Evolutionary conservation across 108 stramenopile genomes (phyloP).

Genomic region (Thalassiosira profunda): DNA sequence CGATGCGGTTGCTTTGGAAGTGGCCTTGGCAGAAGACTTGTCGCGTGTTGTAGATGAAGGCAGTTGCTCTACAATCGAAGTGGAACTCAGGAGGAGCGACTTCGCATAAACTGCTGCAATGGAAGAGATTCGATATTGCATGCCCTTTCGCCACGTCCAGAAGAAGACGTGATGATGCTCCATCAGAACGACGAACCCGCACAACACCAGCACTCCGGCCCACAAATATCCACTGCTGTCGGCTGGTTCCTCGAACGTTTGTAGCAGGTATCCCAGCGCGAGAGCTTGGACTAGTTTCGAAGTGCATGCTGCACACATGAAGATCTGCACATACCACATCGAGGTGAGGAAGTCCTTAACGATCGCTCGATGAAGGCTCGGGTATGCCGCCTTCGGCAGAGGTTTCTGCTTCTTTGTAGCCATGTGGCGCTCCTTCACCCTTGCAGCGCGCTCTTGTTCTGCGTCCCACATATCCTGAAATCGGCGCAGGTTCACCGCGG

Average conservation of each 20-base stretch:
- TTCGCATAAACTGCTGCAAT: constrained; percentile 86
- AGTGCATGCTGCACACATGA: constrained; percentile 35
- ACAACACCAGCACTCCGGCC: constrained; percentile 63
- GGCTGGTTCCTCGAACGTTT: constrained; percentile 57
- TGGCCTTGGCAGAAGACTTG: not conserved
- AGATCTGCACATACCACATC: constrained; percentile 70
- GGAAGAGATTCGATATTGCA: constrained; percentile 78
- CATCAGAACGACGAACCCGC: constrained; percentile 63
- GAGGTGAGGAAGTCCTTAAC: constrained; percentile 58
- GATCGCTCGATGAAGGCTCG: constrained; percentile 60
- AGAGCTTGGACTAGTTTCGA: constrained; percentile 71
- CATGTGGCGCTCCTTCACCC: constrained; percentile 9
- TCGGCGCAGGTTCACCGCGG: constrained; percentile 18
- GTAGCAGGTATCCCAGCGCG: constrained; percentile 70
- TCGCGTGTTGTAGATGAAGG: not conserved
- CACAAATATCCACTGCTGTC: constrained; percentile 52
- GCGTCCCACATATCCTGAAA: constrained; percentile 44
- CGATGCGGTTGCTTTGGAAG: constrained; percentile 22
- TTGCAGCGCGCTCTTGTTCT: constrained; percentile 31
- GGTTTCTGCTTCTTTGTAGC: not conserved
- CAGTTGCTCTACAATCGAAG: constrained; percentile 15
- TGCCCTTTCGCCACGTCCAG: constrained; percentile 52
- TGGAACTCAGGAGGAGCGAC: constrained; percentile 48
- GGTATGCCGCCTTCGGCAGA: constrained; percentile 25
- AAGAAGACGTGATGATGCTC: constrained; percentile 64